These are phyloP conservation scores for Hanseniaspora pseudoguilliermondii DNA, from an alignment of 805 yeast genomes.

Conservation along the genomic window DNA sequence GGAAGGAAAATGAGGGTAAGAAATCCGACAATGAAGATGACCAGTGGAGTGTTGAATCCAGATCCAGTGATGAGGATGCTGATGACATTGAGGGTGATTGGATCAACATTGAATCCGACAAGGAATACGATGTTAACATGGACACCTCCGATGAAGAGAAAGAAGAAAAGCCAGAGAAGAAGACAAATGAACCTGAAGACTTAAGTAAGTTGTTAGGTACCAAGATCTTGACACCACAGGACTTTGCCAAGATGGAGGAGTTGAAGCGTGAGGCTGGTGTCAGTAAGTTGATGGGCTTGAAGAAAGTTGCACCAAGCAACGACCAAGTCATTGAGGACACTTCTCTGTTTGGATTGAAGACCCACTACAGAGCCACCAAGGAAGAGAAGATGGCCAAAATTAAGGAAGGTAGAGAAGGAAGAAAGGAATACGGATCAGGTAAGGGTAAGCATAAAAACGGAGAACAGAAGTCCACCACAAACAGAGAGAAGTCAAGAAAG, in stretches of 20 bases:
- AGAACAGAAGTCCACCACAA: slow-evolving; percentile 67
- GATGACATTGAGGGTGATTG: slow-evolving; percentile 35
- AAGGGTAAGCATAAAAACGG: slow-evolving; percentile 63
- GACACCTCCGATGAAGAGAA: slow-evolving; percentile 30
- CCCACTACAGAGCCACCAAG: slow-evolving; percentile 68
- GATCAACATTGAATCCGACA: slow-evolving; percentile 27
- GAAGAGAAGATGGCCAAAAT: slow-evolving; percentile 84
- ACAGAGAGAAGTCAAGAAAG: slow-evolving; percentile 90
- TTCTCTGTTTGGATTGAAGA: slow-evolving; percentile 57
- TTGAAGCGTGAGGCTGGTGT: slow-evolving; percentile 75
- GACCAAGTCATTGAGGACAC: slow-evolving; percentile 81
- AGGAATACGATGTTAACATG: slow-evolving; percentile 38
- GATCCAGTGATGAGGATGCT: slow-evolving; percentile 26
- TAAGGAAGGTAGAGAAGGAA: slow-evolving; percentile 82
- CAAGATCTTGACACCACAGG: slow-evolving; percentile 89
- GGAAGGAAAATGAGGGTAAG: slow-evolving; percentile 47
- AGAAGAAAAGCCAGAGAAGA: slow-evolving; percentile 16
- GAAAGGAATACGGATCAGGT: slow-evolving; percentile 81
- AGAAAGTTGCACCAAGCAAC: slow-evolving; percentile 30
- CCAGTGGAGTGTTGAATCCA: slow-evolving; percentile 32
- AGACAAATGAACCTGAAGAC: slow-evolving; percentile 26
- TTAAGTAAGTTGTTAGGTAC: slow-evolving; percentile 52
- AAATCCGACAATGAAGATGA: slow-evolving; percentile 37
- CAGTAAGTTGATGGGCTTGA: slow-evolving; percentile 57
- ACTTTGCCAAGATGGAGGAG: slow-evolving; percentile 89